Percentiles rank a stretch among this genome's conserved stretches.
Evolutionary conservation across 768 basidiomycete genomes (phyloP).

Genomic region (Termitomyces sp.): DNA sequence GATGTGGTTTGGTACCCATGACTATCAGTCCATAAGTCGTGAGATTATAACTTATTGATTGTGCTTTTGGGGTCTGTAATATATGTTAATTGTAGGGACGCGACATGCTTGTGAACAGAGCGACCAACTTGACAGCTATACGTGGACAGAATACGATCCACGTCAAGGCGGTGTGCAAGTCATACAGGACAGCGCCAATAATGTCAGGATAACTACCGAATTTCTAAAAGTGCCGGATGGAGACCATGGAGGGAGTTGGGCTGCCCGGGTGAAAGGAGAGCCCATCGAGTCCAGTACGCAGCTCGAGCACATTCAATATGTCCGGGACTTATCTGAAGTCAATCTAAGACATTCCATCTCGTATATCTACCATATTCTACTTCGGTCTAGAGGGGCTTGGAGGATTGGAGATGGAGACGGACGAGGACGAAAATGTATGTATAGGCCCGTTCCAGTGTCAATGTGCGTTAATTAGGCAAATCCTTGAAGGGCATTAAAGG

Average conservation of each 20-base stretch:
- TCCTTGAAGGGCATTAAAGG: slow-evolving; percentile 66
- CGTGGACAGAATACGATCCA: slow-evolving; percentile 85
- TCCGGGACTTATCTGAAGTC: not conserved
- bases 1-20: slow-evolving; percentile 89
- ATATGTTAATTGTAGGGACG: slow-evolving; percentile 37
- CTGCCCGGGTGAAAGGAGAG: slow-evolving; percentile 74
- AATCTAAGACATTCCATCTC: slow-evolving; percentile 40
- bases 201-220: slow-evolving; percentile 79
- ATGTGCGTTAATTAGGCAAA: not conserved
- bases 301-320: not conserved
- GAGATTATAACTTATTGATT: slow-evolving; percentile 21
- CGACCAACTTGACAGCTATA: slow-evolving; percentile 76
- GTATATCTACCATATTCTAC: slow-evolving; percentile 81
- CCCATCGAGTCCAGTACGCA: slow-evolving; percentile 63
- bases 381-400: slow-evolving; percentile 86
- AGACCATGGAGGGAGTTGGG: slow-evolving; percentile 84
- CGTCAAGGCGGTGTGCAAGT: slow-evolving; percentile 84
- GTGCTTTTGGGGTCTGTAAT: slow-evolving; percentile 1
- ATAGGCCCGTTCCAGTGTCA: not conserved
- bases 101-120: slow-evolving; percentile 89
- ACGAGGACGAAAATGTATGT: slow-evolving; percentile 67
- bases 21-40: slow-evolving; percentile 71
- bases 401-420: slow-evolving; percentile 71
- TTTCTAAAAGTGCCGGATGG: slow-evolving; percentile 85
- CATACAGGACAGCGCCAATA: slow-evolving; percentile 75